Evolutionary conservation across 192 early-diverging fungal genomes (phyloP).

Genomic region (Backusella liffmaniae): DNA sequence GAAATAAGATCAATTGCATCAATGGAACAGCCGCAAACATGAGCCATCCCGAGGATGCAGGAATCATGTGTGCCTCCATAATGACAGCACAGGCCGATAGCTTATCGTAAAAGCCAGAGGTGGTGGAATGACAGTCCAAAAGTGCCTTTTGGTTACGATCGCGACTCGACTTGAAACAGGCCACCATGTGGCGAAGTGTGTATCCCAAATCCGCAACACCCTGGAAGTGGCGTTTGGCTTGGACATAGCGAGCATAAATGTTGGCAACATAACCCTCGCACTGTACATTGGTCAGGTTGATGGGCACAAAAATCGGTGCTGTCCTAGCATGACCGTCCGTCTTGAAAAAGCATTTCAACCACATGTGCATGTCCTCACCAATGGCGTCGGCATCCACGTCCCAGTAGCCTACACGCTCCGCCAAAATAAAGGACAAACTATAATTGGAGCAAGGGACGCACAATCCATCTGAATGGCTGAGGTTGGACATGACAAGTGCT

Average conservation of each 20-base stretch:
- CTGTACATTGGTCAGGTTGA: conserved; percentile 59
- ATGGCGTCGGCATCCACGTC: conserved; percentile 68
- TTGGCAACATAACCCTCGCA: conserved; percentile 49
- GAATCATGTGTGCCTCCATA: conserved; percentile 55
- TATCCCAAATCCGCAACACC: conserved; percentile 74
- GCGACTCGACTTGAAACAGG: not conserved
- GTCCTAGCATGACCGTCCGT: conserved; percentile 64
- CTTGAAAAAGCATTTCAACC: conserved; percentile 77
- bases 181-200: conserved; percentile 31
- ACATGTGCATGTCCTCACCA: conserved; percentile 39
- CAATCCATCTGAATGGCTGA: conserved; percentile 52
- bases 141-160: not conserved
- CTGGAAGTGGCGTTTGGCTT: conserved; percentile 71
- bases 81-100: conserved; percentile 40
- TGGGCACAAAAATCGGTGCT: conserved; percentile 67
- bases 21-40: conserved; percentile 54
- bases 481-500: conserved; percentile 72
- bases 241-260: conserved; percentile 60
- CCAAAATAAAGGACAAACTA: conserved; percentile 71
- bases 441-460: conserved; percentile 79
- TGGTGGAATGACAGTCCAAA: not conserved
- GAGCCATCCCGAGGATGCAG: conserved; percentile 49
- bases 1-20: conserved; percentile 43
- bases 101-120: conserved; percentile 33
- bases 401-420: conserved; percentile 70